phyloP scores from a whole-genome alignment of 768 basidiomycete species.

The Tephrocybe sp. region DNA sequence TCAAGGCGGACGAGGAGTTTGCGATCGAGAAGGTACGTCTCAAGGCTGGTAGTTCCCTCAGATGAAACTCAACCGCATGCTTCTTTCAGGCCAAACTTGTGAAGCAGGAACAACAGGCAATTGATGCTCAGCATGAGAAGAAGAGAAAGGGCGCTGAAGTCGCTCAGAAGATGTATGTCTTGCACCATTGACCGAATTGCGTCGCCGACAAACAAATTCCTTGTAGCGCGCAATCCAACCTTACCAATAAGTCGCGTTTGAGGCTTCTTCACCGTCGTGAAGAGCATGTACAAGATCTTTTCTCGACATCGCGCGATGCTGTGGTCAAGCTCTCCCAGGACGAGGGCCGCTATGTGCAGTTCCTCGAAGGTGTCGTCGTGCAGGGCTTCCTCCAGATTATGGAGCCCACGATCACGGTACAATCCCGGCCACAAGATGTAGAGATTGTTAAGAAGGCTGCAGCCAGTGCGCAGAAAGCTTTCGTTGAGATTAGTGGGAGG shows the following conservation, averaged over 20 bases:
- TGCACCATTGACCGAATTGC: conserved; percentile 1
- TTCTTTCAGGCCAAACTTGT: conserved; percentile 85
- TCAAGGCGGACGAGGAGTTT: conserved; percentile 99
- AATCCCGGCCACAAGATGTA: conserved; percentile 66
- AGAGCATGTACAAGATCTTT: conserved; percentile 88
- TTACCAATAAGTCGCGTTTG: conserved; percentile 95
- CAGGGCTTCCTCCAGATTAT: conserved; percentile 85
- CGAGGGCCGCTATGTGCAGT: conserved; percentile 69
- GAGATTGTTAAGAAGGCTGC: conserved; percentile 61
- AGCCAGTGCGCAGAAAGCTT: conserved; percentile 58
- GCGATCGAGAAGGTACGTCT: conserved; percentile 87
- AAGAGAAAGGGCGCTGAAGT: conserved; percentile 92
- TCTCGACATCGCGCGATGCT: conserved; percentile 64
- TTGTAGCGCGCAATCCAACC: conserved; percentile 84
- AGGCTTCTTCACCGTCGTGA: conserved; percentile 87
- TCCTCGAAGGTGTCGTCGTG: conserved; percentile 80
- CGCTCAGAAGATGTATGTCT: conserved; percentile 86
- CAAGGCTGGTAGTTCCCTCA: background rate
- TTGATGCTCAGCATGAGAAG: conserved; percentile 94
- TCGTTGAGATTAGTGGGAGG: conserved; percentile 76
- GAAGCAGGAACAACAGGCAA: conserved; percentile 91
- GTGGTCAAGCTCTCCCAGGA: conserved; percentile 63
- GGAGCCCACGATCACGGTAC: conserved; percentile 67
- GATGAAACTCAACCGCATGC: background rate
- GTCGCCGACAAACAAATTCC: background rate